Base-by-base conservation (phyloP, 2,329 filamentous ascomycete species). In the Claviceps quebecensis region DNA sequence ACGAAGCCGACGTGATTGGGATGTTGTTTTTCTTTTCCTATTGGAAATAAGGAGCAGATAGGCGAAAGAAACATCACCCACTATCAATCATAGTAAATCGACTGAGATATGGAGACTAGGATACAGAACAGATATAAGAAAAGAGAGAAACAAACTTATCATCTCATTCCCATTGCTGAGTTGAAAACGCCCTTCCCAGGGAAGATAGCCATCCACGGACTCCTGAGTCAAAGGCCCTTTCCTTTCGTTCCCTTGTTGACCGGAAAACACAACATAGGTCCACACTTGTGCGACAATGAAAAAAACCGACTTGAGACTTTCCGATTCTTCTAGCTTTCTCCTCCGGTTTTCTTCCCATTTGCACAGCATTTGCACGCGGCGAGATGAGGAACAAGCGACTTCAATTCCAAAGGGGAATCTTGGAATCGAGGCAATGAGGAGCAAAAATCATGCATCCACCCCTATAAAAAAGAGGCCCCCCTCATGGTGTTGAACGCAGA, bases 101-200 rank as follows among this genome's bases (percentile, higher is more conserved):
- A 13, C 29, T 11, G 5, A 17, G 23, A 16, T 5, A 47, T 17
- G 45, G n/a, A 37, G 44, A 44, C 26, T 49, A 17, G 23, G 17
- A 46, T 49, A 39, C 34, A n/a, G 19, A 19, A 40, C 37, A 40
- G 23, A 44, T 22, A 45, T 14, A 45, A 6, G n/a, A 22, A 22
- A 44, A 39, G 43, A 16, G 16, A 19, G 7, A 11, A 19, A 45
- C 22, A 17, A 29, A 34, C 6, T 16, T 11, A 6, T 16, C 26
- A 14, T 7, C 26, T 57, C 47, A 13, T 26, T 45, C 41, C 39
- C 43, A 48, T 29, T 49, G 40, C 46, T 47, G 45, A 36, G 26
- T 53, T 51, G 6, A 47, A 43, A 55, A 55, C 51, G 37, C 46
- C 51, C 38, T 41, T 47, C 47, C 40, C 36, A 51, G 38, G 19